phyloP scores from a whole-genome alignment of 2,329 filamentous ascomycete species.

The Salinomyces thailandicus region DNA sequence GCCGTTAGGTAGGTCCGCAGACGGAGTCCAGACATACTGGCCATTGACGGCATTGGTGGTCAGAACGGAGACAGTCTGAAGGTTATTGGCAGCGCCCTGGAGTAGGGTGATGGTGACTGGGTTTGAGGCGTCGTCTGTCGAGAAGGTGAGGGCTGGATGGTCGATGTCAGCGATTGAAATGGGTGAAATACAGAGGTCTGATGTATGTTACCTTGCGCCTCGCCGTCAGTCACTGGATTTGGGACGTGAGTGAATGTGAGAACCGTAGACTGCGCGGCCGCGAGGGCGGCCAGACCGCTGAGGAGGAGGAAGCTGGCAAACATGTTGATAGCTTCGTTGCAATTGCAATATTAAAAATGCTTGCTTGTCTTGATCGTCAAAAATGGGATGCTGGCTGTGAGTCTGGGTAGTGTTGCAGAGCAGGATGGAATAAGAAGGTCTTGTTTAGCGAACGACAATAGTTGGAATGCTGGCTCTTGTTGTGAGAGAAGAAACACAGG shows the following conservation, averaged over 20 bases:
- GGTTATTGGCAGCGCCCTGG: slow-evolving; percentile 40
- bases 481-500: background rate
- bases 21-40: slow-evolving; percentile 40
- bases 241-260: slow-evolving; percentile 45
- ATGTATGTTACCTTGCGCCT: slow-evolving; percentile 24
- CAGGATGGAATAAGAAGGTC: background rate
- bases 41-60: slow-evolving; percentile 14
- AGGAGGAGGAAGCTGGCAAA: slow-evolving; percentile 41
- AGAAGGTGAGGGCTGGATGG: background rate
- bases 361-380: background rate
- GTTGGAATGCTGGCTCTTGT: background rate
- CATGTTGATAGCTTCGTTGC: slow-evolving; percentile 33
- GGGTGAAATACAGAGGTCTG: background rate
- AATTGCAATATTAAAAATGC: background rate
- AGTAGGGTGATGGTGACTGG: slow-evolving; percentile 47
- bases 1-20: slow-evolving; percentile 32
- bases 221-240: slow-evolving; percentile 37
- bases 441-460: background rate
- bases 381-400: background rate
- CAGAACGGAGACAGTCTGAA: slow-evolving; percentile 37
- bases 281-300: slow-evolving; percentile 34
- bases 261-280: slow-evolving; percentile 36
- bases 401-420: background rate
- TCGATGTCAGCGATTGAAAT: background rate
- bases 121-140: slow-evolving; percentile 15